These are phyloP conservation scores for Aspergillus sp. DNA, from an alignment of 2,329 filamentous ascomycete genomes.

Conservation along the genomic window DNA sequence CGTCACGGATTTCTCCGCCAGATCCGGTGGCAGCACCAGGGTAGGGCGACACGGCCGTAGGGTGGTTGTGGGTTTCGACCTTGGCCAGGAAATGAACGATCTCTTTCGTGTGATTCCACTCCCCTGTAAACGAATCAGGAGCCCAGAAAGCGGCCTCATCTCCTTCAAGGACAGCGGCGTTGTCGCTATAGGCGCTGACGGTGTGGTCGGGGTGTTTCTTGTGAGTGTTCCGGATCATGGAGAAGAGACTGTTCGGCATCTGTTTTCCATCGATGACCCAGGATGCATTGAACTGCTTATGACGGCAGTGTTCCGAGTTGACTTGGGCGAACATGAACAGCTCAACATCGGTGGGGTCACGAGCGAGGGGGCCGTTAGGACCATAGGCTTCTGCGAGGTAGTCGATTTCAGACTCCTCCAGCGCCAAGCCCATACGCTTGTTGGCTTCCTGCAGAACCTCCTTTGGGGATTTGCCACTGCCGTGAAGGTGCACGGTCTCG, in stretches of 20 bases:
- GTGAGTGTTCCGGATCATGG: conserved; percentile 96
- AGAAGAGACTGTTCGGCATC: conserved; percentile 80
- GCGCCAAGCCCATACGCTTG: conserved; percentile 74
- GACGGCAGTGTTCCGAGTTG: conserved; percentile 89
- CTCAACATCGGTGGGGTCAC: conserved; percentile 82
- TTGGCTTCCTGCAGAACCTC: conserved; percentile 80
- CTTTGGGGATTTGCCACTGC: conserved; percentile 63
- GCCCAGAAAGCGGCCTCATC: conserved; percentile 76
- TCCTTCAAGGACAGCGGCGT: conserved; percentile 86
- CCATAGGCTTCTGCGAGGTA: conserved; percentile 87
- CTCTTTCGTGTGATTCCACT: conserved; percentile 86
- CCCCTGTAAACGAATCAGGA: conserved; percentile 79
- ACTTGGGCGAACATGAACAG: conserved; percentile 99
- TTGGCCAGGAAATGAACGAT: conserved; percentile 84
- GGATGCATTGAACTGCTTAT: conserved; percentile 93
- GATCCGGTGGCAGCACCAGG: conserved; percentile 92
- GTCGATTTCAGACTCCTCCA: conserved; percentile 86
- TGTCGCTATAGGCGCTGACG: conserved; percentile 96
- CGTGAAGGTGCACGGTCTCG: conserved; percentile 73
- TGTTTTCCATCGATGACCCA: conserved; percentile 89
- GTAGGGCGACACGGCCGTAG: conserved; percentile 91
- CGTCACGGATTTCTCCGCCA: conserved; percentile 92
- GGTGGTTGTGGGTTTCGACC: conserved; percentile 97
- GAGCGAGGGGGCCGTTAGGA: conserved; percentile 56
- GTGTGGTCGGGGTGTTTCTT: conserved; percentile 72